These are phyloP conservation scores for Aspergillus sp. DNA, from an alignment of 2,329 filamentous ascomycete genomes.

Conservation along the genomic window DNA sequence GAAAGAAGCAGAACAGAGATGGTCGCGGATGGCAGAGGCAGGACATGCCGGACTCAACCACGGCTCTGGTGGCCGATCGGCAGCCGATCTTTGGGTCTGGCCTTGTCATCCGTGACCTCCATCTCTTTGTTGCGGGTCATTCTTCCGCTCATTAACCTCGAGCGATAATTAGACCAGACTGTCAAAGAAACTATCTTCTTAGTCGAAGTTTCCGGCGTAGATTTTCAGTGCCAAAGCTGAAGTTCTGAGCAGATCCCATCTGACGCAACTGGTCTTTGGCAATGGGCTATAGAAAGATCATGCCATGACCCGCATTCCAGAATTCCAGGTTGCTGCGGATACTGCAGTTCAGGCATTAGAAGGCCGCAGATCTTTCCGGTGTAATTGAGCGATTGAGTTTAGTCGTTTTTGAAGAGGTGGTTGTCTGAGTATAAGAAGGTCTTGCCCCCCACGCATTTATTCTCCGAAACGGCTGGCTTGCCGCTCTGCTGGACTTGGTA, in stretches of 20 bases:
- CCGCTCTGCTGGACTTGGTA: background rate
- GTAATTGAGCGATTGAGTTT: background rate
- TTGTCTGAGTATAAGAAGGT: background rate
- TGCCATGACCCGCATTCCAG: slow-evolving; percentile 23
- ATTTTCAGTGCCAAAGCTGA: no score
- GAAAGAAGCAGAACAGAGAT: background rate
- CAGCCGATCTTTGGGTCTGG: background rate
- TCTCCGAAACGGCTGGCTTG: slow-evolving; percentile 8
- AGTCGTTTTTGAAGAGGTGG: background rate
- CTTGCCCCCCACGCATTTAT: slow-evolving; percentile 5
- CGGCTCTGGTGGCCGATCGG: background rate
- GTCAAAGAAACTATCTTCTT: no score
- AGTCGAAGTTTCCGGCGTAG: no score
- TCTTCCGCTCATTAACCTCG: background rate
- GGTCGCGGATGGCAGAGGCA: slow-evolving; percentile 1
- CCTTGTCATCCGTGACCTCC: background rate
- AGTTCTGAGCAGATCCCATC: background rate
- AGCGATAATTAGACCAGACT: no score
- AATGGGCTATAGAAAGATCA: background rate
- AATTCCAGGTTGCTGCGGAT: slow-evolving; percentile 23
- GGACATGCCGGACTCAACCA: slow-evolving; percentile 7
- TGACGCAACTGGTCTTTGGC: background rate
- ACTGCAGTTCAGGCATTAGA: slow-evolving; percentile 4
- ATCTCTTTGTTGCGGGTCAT: background rate
- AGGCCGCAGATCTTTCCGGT: background rate